Base-by-base conservation (phyloP, 345 rosid species). In the Draba incana region DNA sequence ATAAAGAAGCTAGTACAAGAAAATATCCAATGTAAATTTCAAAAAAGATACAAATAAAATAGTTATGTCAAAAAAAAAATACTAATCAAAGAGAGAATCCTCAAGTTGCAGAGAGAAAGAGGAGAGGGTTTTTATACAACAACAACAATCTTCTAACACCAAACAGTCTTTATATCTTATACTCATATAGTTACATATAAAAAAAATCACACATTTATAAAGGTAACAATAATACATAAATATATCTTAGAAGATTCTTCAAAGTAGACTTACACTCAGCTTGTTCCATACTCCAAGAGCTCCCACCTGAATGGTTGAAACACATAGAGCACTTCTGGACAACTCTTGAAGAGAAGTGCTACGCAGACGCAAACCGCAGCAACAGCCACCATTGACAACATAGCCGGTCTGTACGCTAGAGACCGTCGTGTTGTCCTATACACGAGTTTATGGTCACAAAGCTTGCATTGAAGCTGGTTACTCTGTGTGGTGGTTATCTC, bases 261-360 rank as follows among this genome's bases (percentile, higher is more conserved):
- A 39, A 15, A 54, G 33, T 15, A 54, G 66, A 49, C 71, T 65
- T 53, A 37, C 38, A 42, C 37, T 71, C 58, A 92, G 80, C 85
- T 86, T 68, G 98, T 67, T 81, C 98, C 99, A 42, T 80, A 94
- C 33, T 81, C 89, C 82, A 94, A 53, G 80, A 82, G 49, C 76
- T 95, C 99, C 99, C 99, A 95, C 86, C 98, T 84, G 89, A 95
- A 95, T 8, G 99, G 98, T 20, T 85, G 89, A 82, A 92, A 86
- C 65, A 88, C 90, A 49, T 81, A 92, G 64, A 88, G 81, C 10
- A 94, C 99, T 72, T 94, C 99, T 2, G 98, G 99, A 24, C 79
- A 86, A 76, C 97, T 91, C 88, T 95, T 95, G 81, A 95, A 95
- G 46, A 92, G 82, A 58, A 95, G 97, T 9, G 99, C 98, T 39